Evolutionary conservation across 1,139 yeast species (phyloP).

Genomic region (Blastobotrys proliferans): DNA sequence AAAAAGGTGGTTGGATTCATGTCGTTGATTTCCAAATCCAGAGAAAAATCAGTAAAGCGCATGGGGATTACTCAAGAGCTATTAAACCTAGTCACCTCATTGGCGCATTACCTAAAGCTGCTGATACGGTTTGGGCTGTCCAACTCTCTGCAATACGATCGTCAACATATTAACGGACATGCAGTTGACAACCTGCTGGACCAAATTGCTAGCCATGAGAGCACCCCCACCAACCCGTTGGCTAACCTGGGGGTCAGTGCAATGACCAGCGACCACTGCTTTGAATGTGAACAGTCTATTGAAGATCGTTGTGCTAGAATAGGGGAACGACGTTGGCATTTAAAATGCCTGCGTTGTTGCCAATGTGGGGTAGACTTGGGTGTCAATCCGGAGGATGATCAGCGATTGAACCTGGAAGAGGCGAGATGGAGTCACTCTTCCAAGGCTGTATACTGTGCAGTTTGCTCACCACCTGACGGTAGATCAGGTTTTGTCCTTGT

Average conservation of each 20-base stretch:
- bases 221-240: constrained; percentile 34
- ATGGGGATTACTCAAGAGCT: constrained; percentile 51
- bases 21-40: constrained; percentile 39
- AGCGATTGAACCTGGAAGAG: constrained; percentile 18
- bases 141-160: constrained; percentile 67
- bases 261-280: constrained; percentile 76
- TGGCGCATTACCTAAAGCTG: constrained; percentile 89
- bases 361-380: constrained; percentile 16
- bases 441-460: constrained; percentile 49
- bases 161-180: constrained; percentile 50
- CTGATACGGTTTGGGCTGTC: constrained; percentile 77
- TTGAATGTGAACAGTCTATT: constrained; percentile 64
- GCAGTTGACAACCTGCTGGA: constrained; percentile 63
- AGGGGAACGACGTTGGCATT: constrained; percentile 75
- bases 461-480: constrained; percentile 52
- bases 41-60: constrained; percentile 27
- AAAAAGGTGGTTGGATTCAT: constrained; percentile 42
- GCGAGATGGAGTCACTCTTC: constrained; percentile 42
- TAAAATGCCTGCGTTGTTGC: constrained; percentile 63
- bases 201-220: constrained; percentile 47
- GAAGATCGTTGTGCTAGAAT: constrained; percentile 73
- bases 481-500: constrained; percentile 57
- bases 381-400: constrained; percentile 6
- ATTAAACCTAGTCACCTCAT: constrained; percentile 78
- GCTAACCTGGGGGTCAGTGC: constrained; percentile 51